phyloP scores from a whole-genome alignment of 2,329 filamentous ascomycete genomes.

The Fonsecaea nubica region DNA sequence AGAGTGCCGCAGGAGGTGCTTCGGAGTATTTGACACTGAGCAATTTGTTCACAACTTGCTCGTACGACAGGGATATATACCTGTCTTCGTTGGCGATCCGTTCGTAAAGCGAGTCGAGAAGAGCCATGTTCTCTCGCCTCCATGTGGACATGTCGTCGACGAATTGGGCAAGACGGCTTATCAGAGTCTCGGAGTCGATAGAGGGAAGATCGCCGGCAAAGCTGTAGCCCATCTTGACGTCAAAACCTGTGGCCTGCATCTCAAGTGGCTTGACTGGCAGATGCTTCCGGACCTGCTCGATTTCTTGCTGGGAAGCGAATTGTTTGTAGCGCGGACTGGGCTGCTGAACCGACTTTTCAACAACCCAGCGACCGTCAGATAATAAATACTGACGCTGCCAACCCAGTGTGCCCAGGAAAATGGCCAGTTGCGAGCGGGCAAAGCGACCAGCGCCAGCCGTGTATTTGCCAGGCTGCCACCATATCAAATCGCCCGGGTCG shows the following conservation, averaged over 20 bases:
- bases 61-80: conserved; percentile 45
- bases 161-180: conserved; percentile 47
- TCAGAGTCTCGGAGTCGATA: conserved; percentile 46
- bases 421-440: conserved; percentile 25
- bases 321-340: conserved; percentile 19
- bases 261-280: conserved; percentile 34
- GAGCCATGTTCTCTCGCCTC: conserved; percentile 44
- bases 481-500: conserved; percentile 29
- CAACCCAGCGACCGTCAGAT: conserved; percentile 35
- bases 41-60: conserved; percentile 48
- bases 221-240: conserved; percentile 40
- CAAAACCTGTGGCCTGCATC: conserved; percentile 37
- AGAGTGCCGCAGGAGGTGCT: conserved; percentile 42
- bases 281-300: conserved; percentile 30
- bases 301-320: conserved; percentile 34
- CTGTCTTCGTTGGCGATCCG: conserved; percentile 48
- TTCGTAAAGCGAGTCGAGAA: conserved; percentile 49
- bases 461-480: conserved; percentile 14
- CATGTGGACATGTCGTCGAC: conserved; percentile 45
- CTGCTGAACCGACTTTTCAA: conserved; percentile 10
- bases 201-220: conserved; percentile 49
- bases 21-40: conserved; percentile 45
- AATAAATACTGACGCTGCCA: conserved; percentile 35
- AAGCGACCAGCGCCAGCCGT: conserved; percentile 1
- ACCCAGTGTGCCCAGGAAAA: conserved; percentile 32